Conservation (phyloP, 352 stramenopile genomes). For the Pythium monospermum region DNA sequence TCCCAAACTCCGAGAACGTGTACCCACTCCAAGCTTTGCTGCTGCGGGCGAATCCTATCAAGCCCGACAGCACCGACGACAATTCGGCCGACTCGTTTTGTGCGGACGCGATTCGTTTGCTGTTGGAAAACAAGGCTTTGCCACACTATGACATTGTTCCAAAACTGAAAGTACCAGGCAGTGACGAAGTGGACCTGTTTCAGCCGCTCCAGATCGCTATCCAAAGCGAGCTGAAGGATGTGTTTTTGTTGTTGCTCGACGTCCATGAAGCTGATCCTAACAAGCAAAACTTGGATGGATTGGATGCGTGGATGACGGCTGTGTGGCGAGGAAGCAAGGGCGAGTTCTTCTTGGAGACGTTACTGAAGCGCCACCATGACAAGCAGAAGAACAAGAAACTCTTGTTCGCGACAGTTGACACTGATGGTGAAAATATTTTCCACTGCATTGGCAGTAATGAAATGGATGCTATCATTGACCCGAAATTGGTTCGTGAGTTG, state of each 20-base stretch:
- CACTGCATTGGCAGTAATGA: slow-evolving; percentile 38
- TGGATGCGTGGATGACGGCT: slow-evolving; percentile 61
- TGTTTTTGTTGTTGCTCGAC: slow-evolving; percentile 48
- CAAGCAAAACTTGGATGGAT: slow-evolving; percentile 33
- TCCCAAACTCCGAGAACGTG: slow-evolving; percentile 50
- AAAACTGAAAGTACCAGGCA: slow-evolving; percentile 18
- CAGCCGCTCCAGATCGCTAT: slow-evolving; percentile 70
- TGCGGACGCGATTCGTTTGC: slow-evolving; percentile 36
- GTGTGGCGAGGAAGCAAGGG: slow-evolving; percentile 24
- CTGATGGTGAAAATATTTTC: slow-evolving; percentile 48
- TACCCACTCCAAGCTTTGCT: slow-evolving; percentile 64
- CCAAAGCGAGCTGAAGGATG: slow-evolving; percentile 27
- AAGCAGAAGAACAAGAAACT: slow-evolving; percentile 27
- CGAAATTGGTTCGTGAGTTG: slow-evolving; percentile 33
- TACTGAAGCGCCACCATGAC: slow-evolving; percentile 44
- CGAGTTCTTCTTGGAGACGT: slow-evolving; percentile 40
- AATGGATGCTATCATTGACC: slow-evolving; percentile 16
- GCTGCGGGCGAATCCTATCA: slow-evolving; percentile 18
- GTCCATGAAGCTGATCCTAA: slow-evolving; percentile 34
- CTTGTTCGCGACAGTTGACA: slow-evolving; percentile 21
- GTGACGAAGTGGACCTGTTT: slow-evolving; percentile 16
- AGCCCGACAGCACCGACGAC: slow-evolving; percentile 3
- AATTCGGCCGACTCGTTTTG: slow-evolving; percentile 33
- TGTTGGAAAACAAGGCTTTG: slow-evolving; percentile 44
- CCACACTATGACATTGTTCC: slow-evolving; percentile 42